These are phyloP conservation scores for Dovyalis caffra DNA, from an alignment of 345 rosid genomes.

Conservation along the genomic window DNA sequence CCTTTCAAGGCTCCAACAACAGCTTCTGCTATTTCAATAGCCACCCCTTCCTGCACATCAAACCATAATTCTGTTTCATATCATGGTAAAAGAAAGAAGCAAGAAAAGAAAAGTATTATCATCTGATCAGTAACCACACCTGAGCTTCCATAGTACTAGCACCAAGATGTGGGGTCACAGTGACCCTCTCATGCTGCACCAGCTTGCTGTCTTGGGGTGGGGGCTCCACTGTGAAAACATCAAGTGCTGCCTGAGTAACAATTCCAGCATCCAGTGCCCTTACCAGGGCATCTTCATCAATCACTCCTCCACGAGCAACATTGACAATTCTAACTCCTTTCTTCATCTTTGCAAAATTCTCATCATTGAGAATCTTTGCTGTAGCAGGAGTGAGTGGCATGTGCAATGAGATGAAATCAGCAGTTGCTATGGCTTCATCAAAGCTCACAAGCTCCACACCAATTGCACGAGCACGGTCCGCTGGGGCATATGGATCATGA, in stretches of 20 bases:
- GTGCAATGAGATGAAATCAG: conserved; percentile 36
- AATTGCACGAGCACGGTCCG: conserved; percentile 23
- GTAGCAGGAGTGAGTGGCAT: conserved; percentile 36
- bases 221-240: conserved; percentile 30
- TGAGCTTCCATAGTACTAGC: conserved; percentile 32
- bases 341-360: conserved; percentile 32
- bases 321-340: conserved; percentile 32
- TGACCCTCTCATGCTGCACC: conserved; percentile 28
- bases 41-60: conserved; percentile 31
- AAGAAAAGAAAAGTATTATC: neutral
- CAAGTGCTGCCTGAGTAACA: conserved; percentile 37
- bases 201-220: conserved; percentile 25
- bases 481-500: conserved; percentile 28
- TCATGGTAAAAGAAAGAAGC: neutral
- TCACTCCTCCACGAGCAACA: conserved; percentile 35
- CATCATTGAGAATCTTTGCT: conserved; percentile 25
- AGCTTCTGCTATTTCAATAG: conserved; percentile 34
- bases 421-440: conserved; percentile 19
- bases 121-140: conserved; percentile 3
- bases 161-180: conserved; percentile 34
- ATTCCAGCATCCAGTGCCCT: conserved; percentile 31
- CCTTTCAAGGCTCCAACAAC: conserved; percentile 33
- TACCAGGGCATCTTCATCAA: conserved; percentile 31
- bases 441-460: conserved; percentile 25
- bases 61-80: neutral